Evolutionary conservation across 352 stramenopile genomes (phyloP).

Genomic region (Globisporangium cederbergense): DNA sequence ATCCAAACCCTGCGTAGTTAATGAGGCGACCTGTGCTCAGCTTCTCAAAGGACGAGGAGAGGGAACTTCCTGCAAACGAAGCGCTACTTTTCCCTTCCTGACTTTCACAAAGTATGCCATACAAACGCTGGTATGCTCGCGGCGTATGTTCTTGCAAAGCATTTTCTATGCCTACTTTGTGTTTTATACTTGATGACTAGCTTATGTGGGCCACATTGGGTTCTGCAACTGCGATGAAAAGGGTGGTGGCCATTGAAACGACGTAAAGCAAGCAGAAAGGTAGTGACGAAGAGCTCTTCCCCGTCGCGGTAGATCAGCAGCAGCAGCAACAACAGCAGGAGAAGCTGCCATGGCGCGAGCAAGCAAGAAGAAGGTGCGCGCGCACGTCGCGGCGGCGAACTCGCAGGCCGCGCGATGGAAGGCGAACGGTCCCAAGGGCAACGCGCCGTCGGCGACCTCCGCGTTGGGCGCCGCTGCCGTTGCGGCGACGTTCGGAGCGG

Average conservation of each 20-base stretch:
- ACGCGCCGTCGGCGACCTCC: constrained; percentile 6
- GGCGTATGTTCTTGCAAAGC: too few relatives aligned
- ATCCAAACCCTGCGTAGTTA: too few relatives aligned
- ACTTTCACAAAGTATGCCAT: too few relatives aligned
- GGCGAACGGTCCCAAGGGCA: constrained; percentile 4
- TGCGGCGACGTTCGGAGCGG: constrained; percentile 53
- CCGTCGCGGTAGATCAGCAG: background rate
- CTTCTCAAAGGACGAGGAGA: too few relatives aligned
- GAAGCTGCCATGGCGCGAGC: constrained; percentile 41
- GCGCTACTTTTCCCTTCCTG: too few relatives aligned
- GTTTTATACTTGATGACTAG: too few relatives aligned
- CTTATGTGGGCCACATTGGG: background rate
- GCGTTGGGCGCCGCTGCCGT: constrained; percentile 53
- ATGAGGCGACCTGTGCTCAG: too few relatives aligned
- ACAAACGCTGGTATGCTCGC: too few relatives aligned
- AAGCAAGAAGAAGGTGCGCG: constrained; percentile 54
- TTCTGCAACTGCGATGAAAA: background rate
- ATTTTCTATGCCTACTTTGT: too few relatives aligned
- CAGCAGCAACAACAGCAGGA: background rate
- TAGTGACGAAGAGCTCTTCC: background rate
- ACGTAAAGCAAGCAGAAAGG: constrained; percentile 1
- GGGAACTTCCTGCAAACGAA: too few relatives aligned
- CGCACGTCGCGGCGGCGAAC: constrained; percentile 48
- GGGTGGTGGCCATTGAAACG: constrained; percentile 16
- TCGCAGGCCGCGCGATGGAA: constrained; percentile 25